A percentile compares a stretch with the other conserved stretches of the same genome.
Evolutionary conservation across 352 stramenopile species (phyloP).

Genomic region (Globisporangium nodosum): DNA sequence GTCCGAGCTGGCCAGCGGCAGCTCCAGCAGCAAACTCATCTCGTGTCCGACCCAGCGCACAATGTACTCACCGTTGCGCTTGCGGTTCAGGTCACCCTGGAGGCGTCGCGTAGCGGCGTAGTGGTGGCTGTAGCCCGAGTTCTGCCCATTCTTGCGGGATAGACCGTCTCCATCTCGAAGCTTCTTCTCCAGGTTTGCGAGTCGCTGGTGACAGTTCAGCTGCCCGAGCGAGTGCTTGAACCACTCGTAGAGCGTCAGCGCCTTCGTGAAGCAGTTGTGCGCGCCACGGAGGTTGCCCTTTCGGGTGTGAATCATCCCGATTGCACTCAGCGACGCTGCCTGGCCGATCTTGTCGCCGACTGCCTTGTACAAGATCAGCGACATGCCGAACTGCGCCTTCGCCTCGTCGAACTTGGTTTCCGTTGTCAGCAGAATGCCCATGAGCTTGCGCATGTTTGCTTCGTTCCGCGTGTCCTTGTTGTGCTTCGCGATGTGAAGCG

Average conservation of each 20-base stretch:
- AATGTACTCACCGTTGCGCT: constrained; percentile 75
- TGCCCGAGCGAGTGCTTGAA: constrained; percentile 76
- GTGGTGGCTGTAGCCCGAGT: constrained; percentile 66
- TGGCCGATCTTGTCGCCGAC: constrained; percentile 73
- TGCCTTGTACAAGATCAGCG: constrained; percentile 72
- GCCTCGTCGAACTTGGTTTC: constrained; percentile 82
- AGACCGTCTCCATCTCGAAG: constrained; percentile 61
- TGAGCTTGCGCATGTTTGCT: constrained; percentile 72
- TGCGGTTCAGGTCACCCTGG: constrained; percentile 79
- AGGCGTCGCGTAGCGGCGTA: constrained; percentile 68
- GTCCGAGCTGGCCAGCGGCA: constrained; percentile 34
- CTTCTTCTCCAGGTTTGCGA: constrained; percentile 84
- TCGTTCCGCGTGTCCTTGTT: constrained; percentile 63
- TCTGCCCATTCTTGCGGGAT: constrained; percentile 44
- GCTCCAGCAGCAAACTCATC: constrained; percentile 71
- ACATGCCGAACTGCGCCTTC: constrained; percentile 72
- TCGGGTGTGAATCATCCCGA: constrained; percentile 77
- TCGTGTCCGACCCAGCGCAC: constrained; percentile 80
- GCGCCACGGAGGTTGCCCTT: constrained; percentile 72
- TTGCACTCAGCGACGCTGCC: constrained; percentile 63
- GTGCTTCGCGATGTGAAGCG: constrained; percentile 67
- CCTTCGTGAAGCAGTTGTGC: constrained; percentile 79
- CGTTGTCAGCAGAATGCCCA: constrained; percentile 71
- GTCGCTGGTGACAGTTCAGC: constrained; percentile 74
- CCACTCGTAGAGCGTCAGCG: constrained; percentile 77